Evolutionary conservation across 306 rosid genomes (phyloP).

Genomic region (Casuarina glauca): DNA sequence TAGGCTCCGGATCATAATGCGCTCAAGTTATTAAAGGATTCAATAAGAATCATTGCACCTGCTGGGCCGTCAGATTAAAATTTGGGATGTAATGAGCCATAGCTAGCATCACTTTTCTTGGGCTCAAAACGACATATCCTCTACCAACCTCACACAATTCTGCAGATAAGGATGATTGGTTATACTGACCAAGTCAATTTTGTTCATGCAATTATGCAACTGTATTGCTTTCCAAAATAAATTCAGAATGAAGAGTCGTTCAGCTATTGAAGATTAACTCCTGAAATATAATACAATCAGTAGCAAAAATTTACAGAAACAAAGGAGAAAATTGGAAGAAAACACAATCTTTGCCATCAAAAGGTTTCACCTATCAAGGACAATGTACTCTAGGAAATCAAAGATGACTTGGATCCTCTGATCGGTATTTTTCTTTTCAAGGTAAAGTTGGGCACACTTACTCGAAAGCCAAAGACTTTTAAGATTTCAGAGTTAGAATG

Average conservation of each 20-base stretch:
- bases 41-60: constrained; percentile 43
- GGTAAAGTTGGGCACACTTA: not conserved
- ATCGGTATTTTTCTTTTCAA: not conserved
- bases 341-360: not conserved
- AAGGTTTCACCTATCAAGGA: not conserved
- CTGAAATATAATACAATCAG: not conserved
- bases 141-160: constrained; percentile 53
- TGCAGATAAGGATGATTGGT: constrained; percentile 27
- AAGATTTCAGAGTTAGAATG: not conserved
- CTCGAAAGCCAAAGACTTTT: not conserved
- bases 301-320: not conserved
- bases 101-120: constrained; percentile 62
- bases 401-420: not conserved
- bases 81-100: constrained; percentile 65
- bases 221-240: not conserved
- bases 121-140: constrained; percentile 54
- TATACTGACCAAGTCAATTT: constrained; percentile 8
- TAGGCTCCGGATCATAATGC: constrained; percentile 23
- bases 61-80: constrained; percentile 82
- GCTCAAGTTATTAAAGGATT: constrained; percentile 6
- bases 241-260: not conserved
- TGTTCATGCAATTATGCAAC: not conserved
- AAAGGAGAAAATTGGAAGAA: not conserved
- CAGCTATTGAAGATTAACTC: not conserved
- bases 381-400: not conserved